These are phyloP conservation scores for Lactarius evosmus DNA, from an alignment of 768 basidiomycete species.

Conservation along the genomic window DNA sequence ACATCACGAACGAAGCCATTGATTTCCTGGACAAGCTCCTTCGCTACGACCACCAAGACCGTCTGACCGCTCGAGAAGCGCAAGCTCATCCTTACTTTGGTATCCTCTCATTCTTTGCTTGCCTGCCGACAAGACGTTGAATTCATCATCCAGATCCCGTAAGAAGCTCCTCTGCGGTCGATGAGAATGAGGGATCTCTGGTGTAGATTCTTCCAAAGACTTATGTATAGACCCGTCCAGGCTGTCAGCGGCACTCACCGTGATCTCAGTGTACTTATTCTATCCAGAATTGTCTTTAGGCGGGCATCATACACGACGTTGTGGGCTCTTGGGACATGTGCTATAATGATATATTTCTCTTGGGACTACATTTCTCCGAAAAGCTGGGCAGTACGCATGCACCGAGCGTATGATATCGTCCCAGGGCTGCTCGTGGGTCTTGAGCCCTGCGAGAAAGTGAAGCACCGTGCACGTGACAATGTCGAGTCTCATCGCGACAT, in stretches of 20 bases:
- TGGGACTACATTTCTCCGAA: background rate
- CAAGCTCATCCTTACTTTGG: slow-evolving; percentile 93
- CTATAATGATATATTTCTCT: slow-evolving; percentile 21
- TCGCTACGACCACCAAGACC: slow-evolving; percentile 96
- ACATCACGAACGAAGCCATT: slow-evolving; percentile 95
- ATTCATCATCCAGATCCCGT: slow-evolving; percentile 58
- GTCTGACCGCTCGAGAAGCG: slow-evolving; percentile 90
- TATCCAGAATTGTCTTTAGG: slow-evolving; percentile 22
- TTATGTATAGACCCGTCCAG: slow-evolving; percentile 18
- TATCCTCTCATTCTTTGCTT: slow-evolving; percentile 35
- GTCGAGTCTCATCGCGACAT: background rate
- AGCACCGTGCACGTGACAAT: background rate
- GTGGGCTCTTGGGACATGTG: slow-evolving; percentile 19
- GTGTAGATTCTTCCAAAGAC: slow-evolving; percentile 29
- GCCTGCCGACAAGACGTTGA: slow-evolving; percentile 26
- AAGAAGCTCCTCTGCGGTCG: slow-evolving; percentile 50
- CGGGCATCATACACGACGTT: slow-evolving; percentile 20
- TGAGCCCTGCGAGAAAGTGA: background rate
- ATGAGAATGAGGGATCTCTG: slow-evolving; percentile 61
- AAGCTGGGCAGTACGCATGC: background rate
- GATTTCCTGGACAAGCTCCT: slow-evolving; percentile 94
- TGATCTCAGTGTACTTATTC: slow-evolving; percentile 27
- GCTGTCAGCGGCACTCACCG: slow-evolving; percentile 22
- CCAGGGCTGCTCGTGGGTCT: background rate
- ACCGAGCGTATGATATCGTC: background rate